Evolutionary conservation across 2,329 filamentous ascomycete species (phyloP).

Genomic region (Exserohilum turcica): DNA sequence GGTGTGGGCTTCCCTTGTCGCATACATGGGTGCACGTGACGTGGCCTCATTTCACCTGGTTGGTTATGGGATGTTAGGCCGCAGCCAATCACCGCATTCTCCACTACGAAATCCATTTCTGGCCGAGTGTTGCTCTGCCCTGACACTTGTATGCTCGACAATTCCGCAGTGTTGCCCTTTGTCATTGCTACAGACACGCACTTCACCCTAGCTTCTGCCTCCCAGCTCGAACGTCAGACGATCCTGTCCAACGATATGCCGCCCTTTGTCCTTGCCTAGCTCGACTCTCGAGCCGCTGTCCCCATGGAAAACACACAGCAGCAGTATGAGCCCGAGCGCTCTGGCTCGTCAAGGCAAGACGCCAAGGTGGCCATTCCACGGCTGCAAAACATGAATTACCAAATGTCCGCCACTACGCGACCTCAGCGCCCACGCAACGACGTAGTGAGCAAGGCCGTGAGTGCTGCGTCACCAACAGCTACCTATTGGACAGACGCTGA

Average conservation of each 20-base stretch:
- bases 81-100: not conserved
- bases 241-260: not conserved
- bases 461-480: not conserved
- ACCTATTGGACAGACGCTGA: slow-evolving; percentile 4
- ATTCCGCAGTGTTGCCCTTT: not conserved
- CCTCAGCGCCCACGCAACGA: slow-evolving; percentile 9
- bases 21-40: not conserved
- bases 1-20: not conserved
- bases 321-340: slow-evolving; percentile 2
- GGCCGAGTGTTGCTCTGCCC: not conserved
- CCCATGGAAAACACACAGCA: slow-evolving; percentile 1
- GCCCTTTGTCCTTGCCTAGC: not conserved
- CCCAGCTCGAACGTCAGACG: not conserved
- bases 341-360: not conserved
- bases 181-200: not conserved
- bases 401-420: not conserved
- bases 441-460: slow-evolving; percentile 22
- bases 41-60: not conserved
- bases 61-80: not conserved
- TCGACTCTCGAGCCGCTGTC: not conserved
- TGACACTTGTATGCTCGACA: not conserved
- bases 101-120: not conserved
- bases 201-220: not conserved
- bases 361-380: slow-evolving; percentile 14
- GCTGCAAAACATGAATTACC: slow-evolving; percentile 3